Percentiles rank a stretch among this genome's conserved stretches.
Evolutionary conservation across 1,284 basidiomycete genomes (phyloP).

Genomic region (Tilletia walkeri): DNA sequence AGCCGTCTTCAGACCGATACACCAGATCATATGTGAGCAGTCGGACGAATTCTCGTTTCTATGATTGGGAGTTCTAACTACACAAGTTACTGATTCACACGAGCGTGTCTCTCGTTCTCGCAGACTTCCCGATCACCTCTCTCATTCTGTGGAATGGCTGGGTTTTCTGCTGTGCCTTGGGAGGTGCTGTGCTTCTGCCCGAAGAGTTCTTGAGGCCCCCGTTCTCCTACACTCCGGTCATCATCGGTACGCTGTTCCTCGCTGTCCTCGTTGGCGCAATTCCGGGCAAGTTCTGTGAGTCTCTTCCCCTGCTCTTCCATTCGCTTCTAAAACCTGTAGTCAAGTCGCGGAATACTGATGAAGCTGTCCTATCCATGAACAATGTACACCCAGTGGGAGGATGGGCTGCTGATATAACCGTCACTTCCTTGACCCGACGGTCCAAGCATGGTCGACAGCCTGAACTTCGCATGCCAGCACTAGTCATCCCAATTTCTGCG

Average conservation of each 20-base stretch:
- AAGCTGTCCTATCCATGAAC: too few relatives aligned
- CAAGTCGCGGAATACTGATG: too few relatives aligned
- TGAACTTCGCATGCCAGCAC: conserved; percentile 55
- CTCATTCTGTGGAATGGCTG: conserved; percentile 55
- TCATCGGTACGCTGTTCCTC: conserved; percentile 52
- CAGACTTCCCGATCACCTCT: conserved; percentile 32
- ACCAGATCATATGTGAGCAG: background rate
- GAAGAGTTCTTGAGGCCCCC: conserved; percentile 52
- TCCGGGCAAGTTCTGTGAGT: background rate
- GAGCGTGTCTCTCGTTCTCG: background rate
- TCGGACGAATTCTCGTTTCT: background rate
- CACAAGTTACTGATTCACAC: conserved; percentile 26
- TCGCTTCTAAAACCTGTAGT: too few relatives aligned
- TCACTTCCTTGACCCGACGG: conserved; percentile 43
- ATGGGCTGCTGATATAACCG: conserved; percentile 46
- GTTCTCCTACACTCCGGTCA: conserved; percentile 48
- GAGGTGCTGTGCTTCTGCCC: conserved; percentile 53
- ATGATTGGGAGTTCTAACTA: too few relatives aligned
- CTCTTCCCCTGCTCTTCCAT: too few relatives aligned
- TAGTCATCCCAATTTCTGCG: conserved; percentile 45
- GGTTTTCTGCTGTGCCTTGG: conserved; percentile 54
- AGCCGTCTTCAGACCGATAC: conserved; percentile 44
- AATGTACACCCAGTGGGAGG: conserved; percentile 30
- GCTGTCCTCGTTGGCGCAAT: conserved; percentile 24
- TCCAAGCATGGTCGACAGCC: conserved; percentile 49